Base-by-base conservation (phyloP, 2,329 filamentous ascomycete species). In the Aspergillus fischeri region DNA sequence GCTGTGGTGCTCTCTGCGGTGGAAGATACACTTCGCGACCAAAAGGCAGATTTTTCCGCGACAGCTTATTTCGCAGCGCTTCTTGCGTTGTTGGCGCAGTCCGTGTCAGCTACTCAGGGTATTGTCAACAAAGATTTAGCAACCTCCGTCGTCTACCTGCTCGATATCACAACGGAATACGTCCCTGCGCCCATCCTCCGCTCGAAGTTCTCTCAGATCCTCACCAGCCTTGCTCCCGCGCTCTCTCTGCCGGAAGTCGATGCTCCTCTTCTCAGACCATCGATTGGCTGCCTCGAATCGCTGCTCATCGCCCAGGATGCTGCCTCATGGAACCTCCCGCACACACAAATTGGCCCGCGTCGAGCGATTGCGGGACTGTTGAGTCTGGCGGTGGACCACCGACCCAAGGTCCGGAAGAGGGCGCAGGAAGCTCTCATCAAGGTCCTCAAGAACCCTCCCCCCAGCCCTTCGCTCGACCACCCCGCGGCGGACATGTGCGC, bases 41-140 rank as follows among this genome's bases (percentile, higher is more conserved):
- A 97, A 74, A 90, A 93, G 69, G 87, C 90, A 56, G 86, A 91
- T 56, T 83, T 88, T 58, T 92, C 91, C 1, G 84, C 94, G 25
- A 97, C 94, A 17, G 91, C 89, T 60, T 99, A 97, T 77, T 97
- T 97, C 71, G 92, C 92, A 17, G 92, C 94, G n/a, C 85, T 99
- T 4, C 83, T 99, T 49, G 91, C 92, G 41, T 83, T 99, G 3
- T 84, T 99, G 3, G 85, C 86, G 67, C 90, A 95, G 76, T 88
- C 91, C 28, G 83, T 89, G 54, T 85, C 82, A 42, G 81, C 75
- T 49, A 75, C 79, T 62, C 77, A 82, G 56, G 88, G 86, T 52
- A 85, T 86, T 54, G 80, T 89, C 55, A 93, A 93, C 72, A 90
- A 90, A 73, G 91, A 95, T 63, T 80, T 95, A 59, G 89, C 90